Evolutionary conservation across 1,139 yeast genomes (phyloP).

Genomic region (Zygosaccharomyces pseudobailii): DNA sequence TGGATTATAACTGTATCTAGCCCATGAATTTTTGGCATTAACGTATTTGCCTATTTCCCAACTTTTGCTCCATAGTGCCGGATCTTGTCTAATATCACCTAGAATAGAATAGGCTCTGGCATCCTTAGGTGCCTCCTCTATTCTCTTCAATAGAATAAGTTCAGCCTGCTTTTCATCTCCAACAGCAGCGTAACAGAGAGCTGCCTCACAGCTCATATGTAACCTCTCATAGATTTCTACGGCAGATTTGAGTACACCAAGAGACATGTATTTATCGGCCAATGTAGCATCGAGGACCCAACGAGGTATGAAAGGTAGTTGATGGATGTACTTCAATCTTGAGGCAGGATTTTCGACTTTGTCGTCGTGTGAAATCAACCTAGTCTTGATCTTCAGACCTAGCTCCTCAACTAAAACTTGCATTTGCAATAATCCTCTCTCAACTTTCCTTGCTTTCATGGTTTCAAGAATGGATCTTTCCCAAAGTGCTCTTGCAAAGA

Average conservation of each 20-base stretch:
- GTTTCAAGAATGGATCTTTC: constrained; percentile 83
- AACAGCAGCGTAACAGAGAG: constrained; percentile 83
- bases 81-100: constrained; percentile 82
- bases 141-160: constrained; percentile 49
- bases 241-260: constrained; percentile 85
- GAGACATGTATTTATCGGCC: constrained; percentile 83
- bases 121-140: constrained; percentile 60
- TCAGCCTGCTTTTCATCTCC: constrained; percentile 72
- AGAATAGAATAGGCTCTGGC: constrained; percentile 80
- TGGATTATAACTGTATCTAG: constrained; percentile 65
- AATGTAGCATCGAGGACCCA: constrained; percentile 80
- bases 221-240: constrained; percentile 83
- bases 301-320: constrained; percentile 71
- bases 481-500: constrained; percentile 85
- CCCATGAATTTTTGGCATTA: constrained; percentile 80
- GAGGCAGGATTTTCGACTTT: constrained; percentile 37
- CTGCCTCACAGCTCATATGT: constrained; percentile 74
- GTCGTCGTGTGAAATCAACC: constrained; percentile 52
- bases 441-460: constrained; percentile 76
- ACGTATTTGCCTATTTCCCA: constrained; percentile 85
- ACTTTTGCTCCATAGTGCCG: constrained; percentile 72
- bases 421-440: constrained; percentile 91
- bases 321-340: constrained; percentile 68
- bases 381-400: constrained; percentile 61
- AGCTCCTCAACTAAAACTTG: constrained; percentile 88